Percentiles rank a stretch among this genome's conserved stretches.
Conservation (phyloP, 139 green algal species). For the Diplosphaera chodatii region DNA sequence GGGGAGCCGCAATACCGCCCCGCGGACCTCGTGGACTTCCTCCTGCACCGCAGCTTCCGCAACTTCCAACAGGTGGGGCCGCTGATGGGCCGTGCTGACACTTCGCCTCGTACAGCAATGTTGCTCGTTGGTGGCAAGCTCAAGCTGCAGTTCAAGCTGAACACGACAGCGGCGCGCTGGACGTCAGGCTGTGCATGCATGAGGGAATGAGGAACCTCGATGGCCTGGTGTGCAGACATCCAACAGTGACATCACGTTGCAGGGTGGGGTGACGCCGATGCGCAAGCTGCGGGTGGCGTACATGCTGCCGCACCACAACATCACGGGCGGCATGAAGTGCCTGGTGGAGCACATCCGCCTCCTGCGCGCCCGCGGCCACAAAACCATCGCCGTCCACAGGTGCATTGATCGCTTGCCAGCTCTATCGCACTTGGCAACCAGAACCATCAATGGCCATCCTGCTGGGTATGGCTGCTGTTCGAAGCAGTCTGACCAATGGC, state of each 20-base stretch:
- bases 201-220: too few relatives aligned
- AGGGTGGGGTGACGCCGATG: constrained; percentile 20
- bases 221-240: too few relatives aligned
- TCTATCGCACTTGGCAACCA: too few relatives aligned
- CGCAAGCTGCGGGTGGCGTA: constrained; percentile 41
- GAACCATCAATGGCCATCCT: too few relatives aligned
- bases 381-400: constrained; percentile 44
- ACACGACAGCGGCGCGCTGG: too few relatives aligned
- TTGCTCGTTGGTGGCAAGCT: constrained; percentile 6
- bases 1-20: background rate
- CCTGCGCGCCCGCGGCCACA: constrained; percentile 23
- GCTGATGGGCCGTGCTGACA: background rate
- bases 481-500: too few relatives aligned
- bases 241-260: constrained; percentile 10
- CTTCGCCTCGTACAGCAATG: background rate
- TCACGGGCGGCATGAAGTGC: constrained; percentile 62
- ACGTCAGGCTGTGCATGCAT: too few relatives aligned
- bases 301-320: constrained; percentile 51
- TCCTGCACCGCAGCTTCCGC: background rate
- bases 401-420: too few relatives aligned
- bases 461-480: too few relatives aligned
- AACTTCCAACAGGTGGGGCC: background rate
- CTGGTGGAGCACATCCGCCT: constrained; percentile 36
- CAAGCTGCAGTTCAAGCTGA: constrained; percentile 14
- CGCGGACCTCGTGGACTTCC: background rate